Evolutionary conservation across 2,329 filamentous ascomycete genomes (phyloP).

Genomic region (Aspergillus phoenicis): DNA sequence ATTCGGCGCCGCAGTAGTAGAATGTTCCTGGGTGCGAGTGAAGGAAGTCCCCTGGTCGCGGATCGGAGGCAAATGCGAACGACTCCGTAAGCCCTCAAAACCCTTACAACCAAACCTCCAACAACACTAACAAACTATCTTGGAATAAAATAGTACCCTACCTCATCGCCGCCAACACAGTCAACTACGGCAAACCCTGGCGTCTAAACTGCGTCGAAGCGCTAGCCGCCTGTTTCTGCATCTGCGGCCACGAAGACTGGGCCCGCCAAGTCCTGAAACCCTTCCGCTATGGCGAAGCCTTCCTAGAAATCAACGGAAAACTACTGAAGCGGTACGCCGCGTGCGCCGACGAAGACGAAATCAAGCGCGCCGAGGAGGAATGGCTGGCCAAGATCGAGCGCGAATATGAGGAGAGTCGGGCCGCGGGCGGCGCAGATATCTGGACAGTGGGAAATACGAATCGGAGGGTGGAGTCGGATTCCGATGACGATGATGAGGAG

Average conservation of each 20-base stretch:
- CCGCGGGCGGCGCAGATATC: constrained; percentile 62
- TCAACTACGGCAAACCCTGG: constrained; percentile 97
- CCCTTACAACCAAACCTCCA: background rate
- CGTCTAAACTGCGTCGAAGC: constrained; percentile 94
- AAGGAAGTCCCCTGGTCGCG: constrained; percentile 86
- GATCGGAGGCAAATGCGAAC: constrained; percentile 91
- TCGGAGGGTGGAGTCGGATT: constrained; percentile 56
- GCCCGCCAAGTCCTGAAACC: constrained; percentile 78
- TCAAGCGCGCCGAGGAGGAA: constrained; percentile 81
- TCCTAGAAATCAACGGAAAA: constrained; percentile 85
- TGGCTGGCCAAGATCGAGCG: constrained; percentile 90
- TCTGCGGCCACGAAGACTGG: constrained; percentile 91
- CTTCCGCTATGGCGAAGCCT: constrained; percentile 86
- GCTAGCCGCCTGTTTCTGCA: constrained; percentile 86
- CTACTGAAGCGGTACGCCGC: constrained; percentile 82
- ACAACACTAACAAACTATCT: background rate
- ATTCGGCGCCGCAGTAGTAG: constrained; percentile 91
- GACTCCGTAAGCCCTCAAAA: constrained; percentile 56
- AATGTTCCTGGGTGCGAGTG: constrained; percentile 94
- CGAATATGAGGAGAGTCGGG: constrained; percentile 81
- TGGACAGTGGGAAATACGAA: constrained; percentile 95
- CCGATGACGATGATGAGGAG: constrained; percentile 53
- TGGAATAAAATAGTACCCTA: constrained; percentile 67
- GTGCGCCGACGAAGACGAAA: constrained; percentile 75
- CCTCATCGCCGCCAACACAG: constrained; percentile 91